Evolutionary conservation across 176 grass and related monocot genomes (phyloP), one percentile per base, ranked within the genome.

Genomic region (Oryza officinalis): DNA sequence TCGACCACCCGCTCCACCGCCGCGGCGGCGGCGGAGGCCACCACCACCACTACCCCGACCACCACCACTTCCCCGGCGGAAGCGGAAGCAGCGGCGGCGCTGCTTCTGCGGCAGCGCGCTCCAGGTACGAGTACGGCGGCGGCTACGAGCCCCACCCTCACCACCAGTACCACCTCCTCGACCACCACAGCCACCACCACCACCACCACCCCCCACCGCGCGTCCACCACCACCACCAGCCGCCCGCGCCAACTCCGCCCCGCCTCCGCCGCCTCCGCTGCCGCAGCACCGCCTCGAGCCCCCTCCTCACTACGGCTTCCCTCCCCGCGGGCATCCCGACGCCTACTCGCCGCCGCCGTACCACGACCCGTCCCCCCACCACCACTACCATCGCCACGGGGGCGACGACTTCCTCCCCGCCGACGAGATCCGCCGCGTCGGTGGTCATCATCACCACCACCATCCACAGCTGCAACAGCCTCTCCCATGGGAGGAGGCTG

Each of bases 101-200:
- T 9, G 78, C 14, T 30, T 43, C 60, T 30, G 77, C 61, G 32
- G 77, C 80, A 8, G 32, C 74, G 64, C 81, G 87, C 26, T 74
- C 81, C 77, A 93, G 91, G 91, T 93, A 87, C 27, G 78, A 81
- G 47, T 89, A 85, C 47, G 71, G 60, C 46, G 32, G 45, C 46
- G 32, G 78, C 33, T 72, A 75, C 54, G 86, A 88, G 32, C 27
- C 2, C 44, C 22, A 5, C 52, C 52, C 74, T 52, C 74, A 4
- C 20, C 65, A 13, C 20, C 65, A 22, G 41, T 81, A 67, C 18
- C 75, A 64, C n/a, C 69, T 86, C 37, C 49, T 54, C 64, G 25
- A 31, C 74, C 64, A 67, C 8, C 13, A 75, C 27, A 32, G 31
- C 60, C 67, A 74, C 69, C 65, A 44, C 54, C n/a, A n/a, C 32